Evolutionary conservation across 352 stramenopile species (phyloP).

Genomic region (Phytophthora meadii): DNA sequence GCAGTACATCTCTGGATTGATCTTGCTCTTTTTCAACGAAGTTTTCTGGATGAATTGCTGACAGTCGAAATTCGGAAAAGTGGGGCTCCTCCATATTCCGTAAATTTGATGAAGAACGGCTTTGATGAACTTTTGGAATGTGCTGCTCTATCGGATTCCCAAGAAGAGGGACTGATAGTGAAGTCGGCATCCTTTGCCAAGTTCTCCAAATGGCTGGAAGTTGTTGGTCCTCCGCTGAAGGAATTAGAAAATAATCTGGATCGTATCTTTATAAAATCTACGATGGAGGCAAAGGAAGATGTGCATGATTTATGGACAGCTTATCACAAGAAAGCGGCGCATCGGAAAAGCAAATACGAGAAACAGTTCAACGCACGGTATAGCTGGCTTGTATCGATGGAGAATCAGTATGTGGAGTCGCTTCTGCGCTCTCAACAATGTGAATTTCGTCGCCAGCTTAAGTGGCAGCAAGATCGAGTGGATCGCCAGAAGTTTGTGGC

Average conservation of each 20-base stretch:
- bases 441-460: constrained; percentile 65
- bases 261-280: constrained; percentile 60
- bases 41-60: constrained; percentile 60
- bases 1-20: constrained; percentile 72
- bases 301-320: constrained; percentile 59
- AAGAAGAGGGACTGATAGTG: constrained; percentile 16
- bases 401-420: constrained; percentile 44
- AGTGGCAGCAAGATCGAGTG: constrained; percentile 71
- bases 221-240: constrained; percentile 71
- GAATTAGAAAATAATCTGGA: constrained; percentile 73
- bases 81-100: constrained; percentile 58
- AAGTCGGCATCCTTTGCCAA: constrained; percentile 41
- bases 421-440: constrained; percentile 50
- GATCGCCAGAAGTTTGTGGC: constrained; percentile 72
- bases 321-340: constrained; percentile 49
- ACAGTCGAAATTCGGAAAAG: constrained; percentile 69
- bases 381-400: constrained; percentile 52
- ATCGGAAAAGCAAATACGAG: constrained; percentile 45
- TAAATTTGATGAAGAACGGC: constrained; percentile 84
- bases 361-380: constrained; percentile 50
- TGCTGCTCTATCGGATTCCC: constrained; percentile 2
- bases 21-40: constrained; percentile 64
- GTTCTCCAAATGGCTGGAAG: constrained; percentile 70
- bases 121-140: constrained; percentile 70
- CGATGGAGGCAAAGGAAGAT: constrained; percentile 59